phyloP scores from a whole-genome alignment of 331 rosid genomes.

The Pyracantha coccinea region DNA sequence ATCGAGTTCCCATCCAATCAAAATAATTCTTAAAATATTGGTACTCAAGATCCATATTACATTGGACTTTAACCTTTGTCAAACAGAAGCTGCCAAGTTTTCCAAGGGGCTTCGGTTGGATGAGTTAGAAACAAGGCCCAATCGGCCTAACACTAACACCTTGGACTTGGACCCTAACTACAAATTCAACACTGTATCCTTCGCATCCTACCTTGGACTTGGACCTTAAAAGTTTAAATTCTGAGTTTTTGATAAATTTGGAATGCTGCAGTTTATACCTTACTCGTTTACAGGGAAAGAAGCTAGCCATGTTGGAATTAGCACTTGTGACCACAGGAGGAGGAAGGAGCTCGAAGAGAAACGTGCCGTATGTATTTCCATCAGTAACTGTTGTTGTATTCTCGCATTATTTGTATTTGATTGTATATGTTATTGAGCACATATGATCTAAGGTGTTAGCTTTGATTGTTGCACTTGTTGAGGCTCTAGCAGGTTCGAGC shows the following conservation, averaged over 20 bases:
- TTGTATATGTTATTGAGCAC: slow-evolving; percentile 6
- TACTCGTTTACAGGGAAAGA: slow-evolving; percentile 95
- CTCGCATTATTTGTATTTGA: not conserved
- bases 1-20: too few relatives aligned
- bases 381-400: not conserved
- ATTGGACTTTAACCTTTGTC: too few relatives aligned
- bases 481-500: slow-evolving; percentile 67
- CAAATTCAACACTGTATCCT: not conserved
- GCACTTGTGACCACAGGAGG: slow-evolving; percentile 89
- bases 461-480: too few relatives aligned
- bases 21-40: too few relatives aligned
- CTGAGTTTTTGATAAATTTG: not conserved
- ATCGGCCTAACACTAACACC: not conserved
- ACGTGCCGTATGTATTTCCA: slow-evolving; percentile 54
- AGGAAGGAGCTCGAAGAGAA: slow-evolving; percentile 95
- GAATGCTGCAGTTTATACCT: slow-evolving; percentile 66
- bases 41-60: too few relatives aligned
- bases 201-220: not conserved
- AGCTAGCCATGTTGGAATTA: slow-evolving; percentile 93
- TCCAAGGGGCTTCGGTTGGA: not conserved
- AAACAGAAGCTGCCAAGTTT: not conserved
- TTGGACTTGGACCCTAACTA: not conserved
- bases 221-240: not conserved
- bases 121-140: not conserved
- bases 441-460: slow-evolving; percentile 43